A percentile compares a stretch with the other conserved stretches of the same genome.
Conservation (phyloP, 2,329 filamentous ascomycete species). For the Xylaria arbuscula region DNA sequence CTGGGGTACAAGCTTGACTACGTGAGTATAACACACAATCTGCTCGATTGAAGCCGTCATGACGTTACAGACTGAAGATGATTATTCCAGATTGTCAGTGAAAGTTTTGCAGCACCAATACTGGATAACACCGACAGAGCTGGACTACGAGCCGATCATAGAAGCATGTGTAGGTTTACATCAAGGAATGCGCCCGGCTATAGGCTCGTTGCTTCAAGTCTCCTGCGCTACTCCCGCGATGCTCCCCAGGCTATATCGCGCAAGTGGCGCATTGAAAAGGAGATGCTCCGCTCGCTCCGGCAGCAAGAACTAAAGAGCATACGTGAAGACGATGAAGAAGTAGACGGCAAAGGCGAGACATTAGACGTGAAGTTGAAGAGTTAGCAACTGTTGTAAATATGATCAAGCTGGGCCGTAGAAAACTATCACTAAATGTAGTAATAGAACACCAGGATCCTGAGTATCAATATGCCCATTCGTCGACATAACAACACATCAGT, state of each 20-base stretch:
- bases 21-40: slow-evolving; percentile 2
- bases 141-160: slow-evolving; percentile 27
- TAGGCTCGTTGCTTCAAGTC: slow-evolving; percentile 24
- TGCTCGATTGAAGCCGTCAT: background rate
- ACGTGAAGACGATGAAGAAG: slow-evolving; percentile 8
- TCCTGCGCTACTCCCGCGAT: slow-evolving; percentile 31
- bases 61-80: background rate
- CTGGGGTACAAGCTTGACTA: slow-evolving; percentile 30
- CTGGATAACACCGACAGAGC: slow-evolving; percentile 35
- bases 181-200: slow-evolving; percentile 31
- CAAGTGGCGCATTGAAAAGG: slow-evolving; percentile 27
- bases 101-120: slow-evolving; percentile 34
- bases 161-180: slow-evolving; percentile 33
- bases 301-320: slow-evolving; percentile 26
- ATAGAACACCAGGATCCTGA: no score
- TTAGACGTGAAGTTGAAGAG: background rate
- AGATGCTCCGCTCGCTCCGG: slow-evolving; percentile 24
- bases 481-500: no score
- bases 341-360: background rate
- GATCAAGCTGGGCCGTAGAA: background rate
- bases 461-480: no score
- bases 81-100: slow-evolving; percentile 17
- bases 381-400: background rate
- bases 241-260: slow-evolving; percentile 25
- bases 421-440: background rate